These are phyloP conservation scores for Beauveria rudraprayagi DNA, from an alignment of 2,329 filamentous ascomycete species.

Conservation along the genomic window DNA sequence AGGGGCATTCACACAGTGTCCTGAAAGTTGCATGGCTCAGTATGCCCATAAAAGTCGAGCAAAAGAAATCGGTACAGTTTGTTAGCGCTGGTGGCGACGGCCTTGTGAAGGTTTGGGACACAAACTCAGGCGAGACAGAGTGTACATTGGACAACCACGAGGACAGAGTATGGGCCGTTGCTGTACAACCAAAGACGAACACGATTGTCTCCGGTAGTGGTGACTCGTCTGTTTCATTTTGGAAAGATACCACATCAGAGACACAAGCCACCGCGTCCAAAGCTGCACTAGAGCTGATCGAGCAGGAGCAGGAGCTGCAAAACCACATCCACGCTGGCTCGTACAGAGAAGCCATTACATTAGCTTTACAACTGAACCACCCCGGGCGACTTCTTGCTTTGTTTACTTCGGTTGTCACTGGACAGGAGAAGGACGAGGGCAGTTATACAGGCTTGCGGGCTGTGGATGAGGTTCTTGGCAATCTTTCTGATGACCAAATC, in stretches of 20 bases:
- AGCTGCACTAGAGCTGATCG: constrained; percentile 70
- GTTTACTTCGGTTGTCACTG: constrained; percentile 71
- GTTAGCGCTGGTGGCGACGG: constrained; percentile 89
- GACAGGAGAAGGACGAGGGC: constrained; percentile 48
- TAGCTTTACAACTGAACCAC: constrained; percentile 90
- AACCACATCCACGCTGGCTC: constrained; percentile 85
- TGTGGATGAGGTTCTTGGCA: constrained; percentile 78
- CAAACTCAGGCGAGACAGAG: constrained; percentile 73
- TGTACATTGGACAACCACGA: constrained; percentile 94
- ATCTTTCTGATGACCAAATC: constrained; percentile 75
- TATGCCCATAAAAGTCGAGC: constrained; percentile 39
- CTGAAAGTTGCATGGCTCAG: constrained; percentile 87
- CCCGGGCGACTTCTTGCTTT: constrained; percentile 77
- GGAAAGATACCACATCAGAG: constrained; percentile 80
- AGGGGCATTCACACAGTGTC: constrained; percentile 93
- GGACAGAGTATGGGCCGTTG: constrained; percentile 87
- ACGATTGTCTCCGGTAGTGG: constrained; percentile 83
- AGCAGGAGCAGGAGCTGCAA: constrained; percentile 89
- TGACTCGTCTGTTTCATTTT: constrained; percentile 90
- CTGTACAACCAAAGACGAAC: constrained; percentile 60
- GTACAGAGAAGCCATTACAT: constrained; percentile 85
- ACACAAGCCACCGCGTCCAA: constrained; percentile 68
- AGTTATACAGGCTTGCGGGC: constrained; percentile 57
- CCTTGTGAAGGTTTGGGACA: constrained; percentile 93
- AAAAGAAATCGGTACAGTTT: constrained; percentile 59